These are phyloP conservation scores for Cucumis melo DNA, from an alignment of 306 rosid genomes.

Conservation along the genomic window DNA sequence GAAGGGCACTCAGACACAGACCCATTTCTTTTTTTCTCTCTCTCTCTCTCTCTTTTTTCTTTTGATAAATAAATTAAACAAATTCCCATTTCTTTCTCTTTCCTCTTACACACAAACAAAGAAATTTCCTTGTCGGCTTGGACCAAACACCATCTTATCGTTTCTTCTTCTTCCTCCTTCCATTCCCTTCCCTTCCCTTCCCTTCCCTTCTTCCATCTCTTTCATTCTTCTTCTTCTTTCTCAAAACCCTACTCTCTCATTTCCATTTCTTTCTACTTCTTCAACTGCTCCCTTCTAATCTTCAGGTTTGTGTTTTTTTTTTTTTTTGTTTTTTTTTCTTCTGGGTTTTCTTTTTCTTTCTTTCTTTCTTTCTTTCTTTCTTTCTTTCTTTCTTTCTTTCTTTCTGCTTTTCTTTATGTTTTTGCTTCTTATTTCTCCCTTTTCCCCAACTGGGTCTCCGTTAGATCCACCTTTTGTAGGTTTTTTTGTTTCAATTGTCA, in stretches of 20 bases:
- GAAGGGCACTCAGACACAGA: not conserved
- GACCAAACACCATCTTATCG: constrained; percentile 82
- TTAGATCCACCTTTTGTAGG: not conserved
- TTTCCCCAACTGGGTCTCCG: not conserved
- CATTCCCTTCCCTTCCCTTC: constrained; percentile 10
- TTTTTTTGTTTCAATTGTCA: not conserved
- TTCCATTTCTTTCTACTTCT: not conserved
- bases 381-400: not conserved
- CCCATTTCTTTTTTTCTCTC: not conserved
- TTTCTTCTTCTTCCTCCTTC: constrained; percentile 18
- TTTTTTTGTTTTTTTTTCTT: not conserved
- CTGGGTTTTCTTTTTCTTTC: not conserved
- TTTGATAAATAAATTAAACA: not conserved
- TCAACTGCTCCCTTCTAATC: not conserved
- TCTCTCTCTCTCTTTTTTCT: no score
- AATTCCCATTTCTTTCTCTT: not conserved
- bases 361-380: not conserved
- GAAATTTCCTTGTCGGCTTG: constrained; percentile 75
- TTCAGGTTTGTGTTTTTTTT: not conserved
- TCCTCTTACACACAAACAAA: constrained; percentile 14
- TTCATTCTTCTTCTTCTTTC: not conserved
- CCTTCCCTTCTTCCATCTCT: constrained; percentile 3
- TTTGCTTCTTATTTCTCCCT: not conserved
- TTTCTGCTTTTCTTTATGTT: not conserved
- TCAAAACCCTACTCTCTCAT: not conserved